A percentile compares a stretch with the other conserved stretches of the same genome.
Evolutionary conservation across 805 yeast genomes (phyloP).

Genomic region (Candida takata): DNA sequence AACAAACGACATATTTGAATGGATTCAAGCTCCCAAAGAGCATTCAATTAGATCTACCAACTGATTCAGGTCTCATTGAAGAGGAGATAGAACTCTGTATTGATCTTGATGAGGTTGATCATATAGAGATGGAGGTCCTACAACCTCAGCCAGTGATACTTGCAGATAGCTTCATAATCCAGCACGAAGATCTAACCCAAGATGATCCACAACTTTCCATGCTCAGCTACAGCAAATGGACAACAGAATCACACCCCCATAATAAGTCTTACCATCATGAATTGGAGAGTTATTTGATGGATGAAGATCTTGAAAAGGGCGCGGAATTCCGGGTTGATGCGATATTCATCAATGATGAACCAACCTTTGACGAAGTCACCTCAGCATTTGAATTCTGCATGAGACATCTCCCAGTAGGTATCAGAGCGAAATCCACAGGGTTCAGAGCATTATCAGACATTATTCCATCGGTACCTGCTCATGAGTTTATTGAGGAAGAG

Average conservation of each 20-base stretch:
- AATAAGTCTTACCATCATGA: not conserved
- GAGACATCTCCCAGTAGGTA: not conserved
- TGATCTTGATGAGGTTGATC: not conserved
- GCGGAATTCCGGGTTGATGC: constrained; percentile 12
- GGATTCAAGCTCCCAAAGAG: not conserved
- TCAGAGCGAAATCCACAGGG: too few species aligned
- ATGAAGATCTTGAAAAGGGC: constrained; percentile 15
- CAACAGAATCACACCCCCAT: too few species aligned
- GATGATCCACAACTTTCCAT: too few species aligned
- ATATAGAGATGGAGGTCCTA: too few species aligned
- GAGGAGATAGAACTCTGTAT: constrained; percentile 2
- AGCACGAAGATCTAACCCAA: too few species aligned
- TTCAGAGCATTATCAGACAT: too few species aligned
- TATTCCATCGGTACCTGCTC: too few species aligned
- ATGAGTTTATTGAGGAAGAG: too few species aligned
- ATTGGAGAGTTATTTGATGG: constrained; percentile 3
- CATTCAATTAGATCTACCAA: too few species aligned
- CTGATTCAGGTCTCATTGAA: constrained; percentile 2
- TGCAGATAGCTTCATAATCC: too few species aligned
- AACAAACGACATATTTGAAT: not conserved
- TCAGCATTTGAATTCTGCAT: constrained; percentile 9
- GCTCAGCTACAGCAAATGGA: too few species aligned
- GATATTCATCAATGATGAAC: constrained; percentile 15
- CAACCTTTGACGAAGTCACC: constrained; percentile 12
- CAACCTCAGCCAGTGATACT: too few species aligned